These are phyloP conservation scores for Rhododendron simsii DNA, from an alignment of 148 eudicot species.

Conservation along the genomic window DNA sequence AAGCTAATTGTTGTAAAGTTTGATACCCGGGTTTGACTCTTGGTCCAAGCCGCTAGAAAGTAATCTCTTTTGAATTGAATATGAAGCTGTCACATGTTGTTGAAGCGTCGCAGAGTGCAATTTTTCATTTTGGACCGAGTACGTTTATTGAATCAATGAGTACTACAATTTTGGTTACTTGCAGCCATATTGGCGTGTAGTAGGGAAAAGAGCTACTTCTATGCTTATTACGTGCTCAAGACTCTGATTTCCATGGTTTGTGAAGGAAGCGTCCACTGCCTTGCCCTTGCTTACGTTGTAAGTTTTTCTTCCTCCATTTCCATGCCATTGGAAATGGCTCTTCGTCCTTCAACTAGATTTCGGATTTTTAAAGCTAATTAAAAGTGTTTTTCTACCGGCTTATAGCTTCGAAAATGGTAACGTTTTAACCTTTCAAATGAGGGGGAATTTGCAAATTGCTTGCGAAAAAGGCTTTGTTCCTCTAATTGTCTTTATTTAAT, in stretches of 20 bases:
- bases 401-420: neutral
- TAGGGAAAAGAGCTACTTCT: constrained; percentile 36
- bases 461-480: too few species aligned
- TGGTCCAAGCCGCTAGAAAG: too few species aligned
- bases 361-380: too few species aligned
- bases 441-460: neutral
- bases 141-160: neutral
- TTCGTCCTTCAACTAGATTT: neutral
- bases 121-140: neutral
- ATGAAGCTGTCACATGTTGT: too few species aligned
- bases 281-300: constrained; percentile 58
- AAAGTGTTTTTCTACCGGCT: neutral
- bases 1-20: neutral
- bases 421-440: neutral
- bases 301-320: neutral
- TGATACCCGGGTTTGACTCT: neutral
- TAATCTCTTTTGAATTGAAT: too few species aligned
- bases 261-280: constrained; percentile 51
- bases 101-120: neutral
- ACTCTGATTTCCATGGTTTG: constrained; percentile 53
- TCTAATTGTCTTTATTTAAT: too few species aligned
- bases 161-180: neutral
- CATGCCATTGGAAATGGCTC: neutral
- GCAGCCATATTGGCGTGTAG: constrained; percentile 46
- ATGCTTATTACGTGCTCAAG: constrained; percentile 42